Base-by-base conservation (phyloP, 805 yeast species). In the Starmerella powellii region DNA sequence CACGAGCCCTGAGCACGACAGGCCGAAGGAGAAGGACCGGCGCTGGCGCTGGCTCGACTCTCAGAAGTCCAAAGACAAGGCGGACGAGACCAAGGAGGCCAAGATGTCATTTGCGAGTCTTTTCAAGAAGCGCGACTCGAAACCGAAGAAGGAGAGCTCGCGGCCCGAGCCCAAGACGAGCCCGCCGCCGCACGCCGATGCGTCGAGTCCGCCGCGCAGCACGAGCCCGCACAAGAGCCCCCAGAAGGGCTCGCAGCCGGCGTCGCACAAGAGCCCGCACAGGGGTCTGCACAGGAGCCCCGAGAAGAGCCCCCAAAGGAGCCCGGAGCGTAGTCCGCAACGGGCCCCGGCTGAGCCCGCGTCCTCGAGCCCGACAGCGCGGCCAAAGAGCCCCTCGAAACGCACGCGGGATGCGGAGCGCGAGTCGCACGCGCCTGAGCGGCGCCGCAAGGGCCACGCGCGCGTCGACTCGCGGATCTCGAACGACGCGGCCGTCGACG, bases 11-110 rank as follows among this genome's bases (percentile, higher is more conserved):
- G n/a, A n/a, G n/a, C n/a, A n/a, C n/a, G n/a, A n/a, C n/a, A n/a
- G n/a, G n/a, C n/a, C n/a, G n/a, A 27, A 27, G 30, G 30, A 8
- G 30, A 27, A 27, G 30, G 48, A 47, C 19, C 44, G 45, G 38
- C 49, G 49, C 40, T 51, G 55, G 55, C 49, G 48, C 37, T 51
- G 55, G 55, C 46, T 50, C 20, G 49, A 51, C 21, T 10, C 30
- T 10, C 18, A 40, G 18, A 35, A 39, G 21, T 26, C 41, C 13
- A 29, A 35, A 16, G 38, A 44, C 16, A 41, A 40, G 23, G 41
- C 40, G 16, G 38, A 45, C 13, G 50, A 50, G 15, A 24, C 30
- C 18, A 41, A 41, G 39, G 40, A 40, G 5, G 27, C 24, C 13
- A 45, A 46, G 17, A 38, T 24, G 31, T 31, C 51, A 20, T 45